A percentile compares a stretch with the other conserved stretches of the same genome.
phyloP scores from a whole-genome alignment of 1,284 basidiomycete genomes.

The Apiotrichum veenhuisii region DNA sequence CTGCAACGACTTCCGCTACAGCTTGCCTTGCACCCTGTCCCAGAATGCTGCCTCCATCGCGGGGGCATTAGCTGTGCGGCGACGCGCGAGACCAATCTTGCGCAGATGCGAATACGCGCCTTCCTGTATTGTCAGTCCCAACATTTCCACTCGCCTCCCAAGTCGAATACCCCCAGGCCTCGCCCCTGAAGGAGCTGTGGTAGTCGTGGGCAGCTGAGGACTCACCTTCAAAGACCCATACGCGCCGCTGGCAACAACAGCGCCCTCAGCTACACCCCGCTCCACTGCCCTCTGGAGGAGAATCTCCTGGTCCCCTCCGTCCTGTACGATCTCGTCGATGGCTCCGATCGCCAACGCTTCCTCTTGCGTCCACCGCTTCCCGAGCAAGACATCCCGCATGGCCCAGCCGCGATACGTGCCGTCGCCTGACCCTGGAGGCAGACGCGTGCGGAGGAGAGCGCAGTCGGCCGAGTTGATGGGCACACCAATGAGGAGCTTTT shows the following conservation, averaged over 20 bases:
- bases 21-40: not conserved
- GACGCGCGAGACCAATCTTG: not conserved
- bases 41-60: not conserved
- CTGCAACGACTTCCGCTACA: not conserved
- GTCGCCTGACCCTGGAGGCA: slow-evolving; percentile 36
- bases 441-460: slow-evolving; percentile 57
- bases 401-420: slow-evolving; percentile 19
- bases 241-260: slow-evolving; percentile 50
- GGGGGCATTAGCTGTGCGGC: not conserved
- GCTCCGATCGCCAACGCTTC: slow-evolving; percentile 68
- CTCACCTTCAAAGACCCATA: slow-evolving; percentile 55
- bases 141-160: not conserved
- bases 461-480: slow-evolving; percentile 46
- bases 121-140: not conserved
- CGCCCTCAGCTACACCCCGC: slow-evolving; percentile 47
- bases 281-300: slow-evolving; percentile 56
- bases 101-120: not conserved
- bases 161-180: too few relatives aligned
- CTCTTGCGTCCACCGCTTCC: slow-evolving; percentile 70
- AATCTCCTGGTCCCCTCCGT: slow-evolving; percentile 49
- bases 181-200: too few relatives aligned
- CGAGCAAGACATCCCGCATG: slow-evolving; percentile 68
- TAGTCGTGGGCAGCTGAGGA: too few relatives aligned
- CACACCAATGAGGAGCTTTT: slow-evolving; percentile 64
- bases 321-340: slow-evolving; percentile 65